Evolutionary conservation across 2,329 filamentous ascomycete species (phyloP).

Genomic region (Aspergillus bombycis): DNA sequence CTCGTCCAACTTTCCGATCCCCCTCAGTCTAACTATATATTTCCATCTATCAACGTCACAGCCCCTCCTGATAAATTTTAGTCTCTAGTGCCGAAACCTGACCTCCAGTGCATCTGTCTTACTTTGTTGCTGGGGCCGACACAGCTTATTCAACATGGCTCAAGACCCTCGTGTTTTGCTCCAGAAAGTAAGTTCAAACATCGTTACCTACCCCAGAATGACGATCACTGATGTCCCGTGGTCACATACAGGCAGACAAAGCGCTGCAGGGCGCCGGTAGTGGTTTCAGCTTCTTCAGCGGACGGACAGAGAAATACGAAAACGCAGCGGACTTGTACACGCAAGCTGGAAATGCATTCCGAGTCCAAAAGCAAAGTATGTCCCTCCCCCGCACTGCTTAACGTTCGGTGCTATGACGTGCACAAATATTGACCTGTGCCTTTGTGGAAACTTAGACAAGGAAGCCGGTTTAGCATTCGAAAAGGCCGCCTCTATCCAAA

Average conservation of each 20-base stretch:
- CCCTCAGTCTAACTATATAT: neutral
- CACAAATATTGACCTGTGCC: neutral
- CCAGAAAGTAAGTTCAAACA: constrained; percentile 64
- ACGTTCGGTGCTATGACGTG: neutral
- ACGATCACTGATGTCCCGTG: constrained; percentile 33
- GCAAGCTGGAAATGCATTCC: constrained; percentile 88
- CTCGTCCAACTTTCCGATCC: neutral
- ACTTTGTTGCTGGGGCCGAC: constrained; percentile 5
- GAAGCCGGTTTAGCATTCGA: constrained; percentile 89
- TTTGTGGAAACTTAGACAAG: constrained; percentile 60
- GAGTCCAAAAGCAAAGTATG: constrained; percentile 81
- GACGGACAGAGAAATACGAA: constrained; percentile 84
- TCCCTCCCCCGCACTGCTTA: constrained; percentile 12
- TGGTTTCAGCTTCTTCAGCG: constrained; percentile 89
- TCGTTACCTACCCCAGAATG: constrained; percentile 24
- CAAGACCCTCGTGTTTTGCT: constrained; percentile 78
- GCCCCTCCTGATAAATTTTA: constrained; percentile 1
- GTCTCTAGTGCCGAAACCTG: neutral
- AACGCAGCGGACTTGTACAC: constrained; percentile 84
- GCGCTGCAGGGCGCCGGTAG: constrained; percentile 70
- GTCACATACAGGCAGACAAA: constrained; percentile 75
- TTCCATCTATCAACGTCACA: constrained; percentile 7
- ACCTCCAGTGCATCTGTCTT: constrained; percentile 8
- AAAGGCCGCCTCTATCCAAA: constrained; percentile 79
- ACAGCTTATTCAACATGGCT: constrained; percentile 60